Percentiles rank a stretch among this genome's conserved stretches.
These are phyloP conservation scores for Boeremia exigua DNA, from an alignment of 2,329 filamentous ascomycete genomes.

Conservation along the genomic window DNA sequence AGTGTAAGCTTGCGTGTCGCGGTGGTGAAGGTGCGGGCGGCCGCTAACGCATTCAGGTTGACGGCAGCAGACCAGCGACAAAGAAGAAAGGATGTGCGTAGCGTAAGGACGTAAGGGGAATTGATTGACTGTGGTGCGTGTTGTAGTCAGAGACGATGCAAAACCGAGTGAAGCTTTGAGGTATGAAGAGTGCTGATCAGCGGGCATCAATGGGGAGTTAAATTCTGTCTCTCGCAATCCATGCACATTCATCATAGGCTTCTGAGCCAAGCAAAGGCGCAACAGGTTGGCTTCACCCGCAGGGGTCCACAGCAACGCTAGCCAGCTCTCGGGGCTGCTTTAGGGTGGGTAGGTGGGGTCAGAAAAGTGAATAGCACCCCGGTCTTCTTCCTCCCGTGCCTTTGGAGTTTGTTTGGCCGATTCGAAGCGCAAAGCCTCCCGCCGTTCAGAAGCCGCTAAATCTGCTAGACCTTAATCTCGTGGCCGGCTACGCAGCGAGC, in stretches of 20 bases:
- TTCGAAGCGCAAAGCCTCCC: conserved; percentile 25
- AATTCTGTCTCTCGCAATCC: conserved; percentile 42
- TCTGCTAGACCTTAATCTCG: conserved; percentile 3
- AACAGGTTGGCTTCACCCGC: conserved; percentile 39
- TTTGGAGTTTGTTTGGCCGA: conserved; percentile 17
- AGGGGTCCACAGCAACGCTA: conserved; percentile 24
- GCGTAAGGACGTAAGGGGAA: conserved; percentile 38
- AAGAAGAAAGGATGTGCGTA: conserved; percentile 45
- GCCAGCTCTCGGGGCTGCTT: conserved; percentile 37
- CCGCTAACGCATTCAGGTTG: conserved; percentile 32
- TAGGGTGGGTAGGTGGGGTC: conserved; percentile 32
- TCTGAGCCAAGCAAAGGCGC: conserved; percentile 40
- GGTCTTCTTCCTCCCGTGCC: conserved; percentile 25
- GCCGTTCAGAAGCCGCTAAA: conserved; percentile 11
- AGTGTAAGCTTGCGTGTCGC: conserved; percentile 34
- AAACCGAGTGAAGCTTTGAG: conserved; percentile 40
- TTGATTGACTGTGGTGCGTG: conserved; percentile 36
- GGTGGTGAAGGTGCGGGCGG: conserved; percentile 29
- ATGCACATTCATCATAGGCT: conserved; percentile 49
- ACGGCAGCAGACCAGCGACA: conserved; percentile 35
- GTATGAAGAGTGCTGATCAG: conserved; percentile 41
- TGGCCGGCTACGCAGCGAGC: conserved; percentile 26
- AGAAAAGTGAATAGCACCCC: conserved; percentile 18
- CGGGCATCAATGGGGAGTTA: conserved; percentile 32
- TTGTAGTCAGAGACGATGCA: conserved; percentile 32